Percentiles rank a stretch among this genome's conserved stretches.
These are phyloP conservation scores for Phytophthora fragariae DNA, from an alignment of 352 stramenopile species.

Conservation along the genomic window DNA sequence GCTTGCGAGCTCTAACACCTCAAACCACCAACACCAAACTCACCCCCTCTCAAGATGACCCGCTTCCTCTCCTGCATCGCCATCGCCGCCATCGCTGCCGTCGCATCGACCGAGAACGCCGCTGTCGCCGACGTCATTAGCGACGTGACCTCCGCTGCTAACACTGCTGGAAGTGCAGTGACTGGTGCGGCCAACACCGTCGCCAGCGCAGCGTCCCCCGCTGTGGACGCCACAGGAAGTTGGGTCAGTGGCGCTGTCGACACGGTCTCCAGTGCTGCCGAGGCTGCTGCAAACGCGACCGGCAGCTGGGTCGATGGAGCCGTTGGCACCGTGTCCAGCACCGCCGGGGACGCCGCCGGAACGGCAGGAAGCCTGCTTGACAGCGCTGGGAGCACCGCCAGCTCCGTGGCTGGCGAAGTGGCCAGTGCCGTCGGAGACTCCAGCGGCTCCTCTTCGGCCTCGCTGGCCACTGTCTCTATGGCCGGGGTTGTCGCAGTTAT, in stretches of 20 bases:
- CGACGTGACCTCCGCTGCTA: constrained; percentile 22
- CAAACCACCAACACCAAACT: constrained; percentile 2
- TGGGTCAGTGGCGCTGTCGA: constrained; percentile 23
- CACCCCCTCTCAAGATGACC: constrained; percentile 30
- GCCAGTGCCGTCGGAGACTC: constrained; percentile 20
- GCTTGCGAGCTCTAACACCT: constrained; percentile 11
- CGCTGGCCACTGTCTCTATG: constrained; percentile 24
- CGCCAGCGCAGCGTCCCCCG: constrained; percentile 15
- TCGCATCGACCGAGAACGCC: constrained; percentile 9
- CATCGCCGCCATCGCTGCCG: constrained; percentile 19
- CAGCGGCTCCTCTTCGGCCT: constrained; percentile 18
- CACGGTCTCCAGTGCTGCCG: constrained; percentile 27
- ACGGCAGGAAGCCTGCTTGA: constrained; percentile 21
- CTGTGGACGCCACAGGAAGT: constrained; percentile 23
- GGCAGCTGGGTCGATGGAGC: constrained; percentile 32
- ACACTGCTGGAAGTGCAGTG: constrained; percentile 20
- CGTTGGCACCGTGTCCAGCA: constrained; percentile 21
- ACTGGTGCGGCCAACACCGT: constrained; percentile 11
- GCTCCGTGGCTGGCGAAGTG: constrained; percentile 24
- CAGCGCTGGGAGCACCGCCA: constrained; percentile 16
- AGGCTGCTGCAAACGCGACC: constrained; percentile 17
- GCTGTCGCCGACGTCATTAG: constrained; percentile 15
- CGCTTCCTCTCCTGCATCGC: constrained; percentile 30
- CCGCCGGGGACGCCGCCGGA: background rate
- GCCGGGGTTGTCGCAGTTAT: constrained; percentile 5